Base-by-base conservation (phyloP, 305 asterid species). In the Fraxinus paxiana region DNA sequence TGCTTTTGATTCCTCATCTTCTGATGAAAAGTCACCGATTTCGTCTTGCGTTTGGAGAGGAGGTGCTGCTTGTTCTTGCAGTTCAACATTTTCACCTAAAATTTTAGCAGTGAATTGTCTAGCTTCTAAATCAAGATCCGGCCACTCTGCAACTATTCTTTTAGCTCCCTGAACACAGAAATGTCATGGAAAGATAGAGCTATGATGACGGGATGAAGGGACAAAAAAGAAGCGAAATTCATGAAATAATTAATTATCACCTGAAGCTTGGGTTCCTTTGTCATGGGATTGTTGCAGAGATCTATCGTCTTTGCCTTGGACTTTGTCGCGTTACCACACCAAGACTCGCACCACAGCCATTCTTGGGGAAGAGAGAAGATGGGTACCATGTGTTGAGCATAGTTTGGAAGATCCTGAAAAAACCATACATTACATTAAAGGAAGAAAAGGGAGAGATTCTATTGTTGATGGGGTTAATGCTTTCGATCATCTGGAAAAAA, bases 281-380 rank as follows among this genome's bases (percentile, higher is more conserved):
- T 96, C 99, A 92, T 92, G 86, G 99, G 99, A 87, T 96, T 96
- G 87, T 96, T 96, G 97, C 99, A 96, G 26, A 96, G 94, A 76
- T 96, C 99, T 79, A 96, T 96, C 20, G 99, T 96, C 87, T 96
- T 96, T 15, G 98, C 98, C 88, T 86, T 91, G 31, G 94, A 48
- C 86, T 96, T 96, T 9, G 98, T 94, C n/a, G 93, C 82, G 63
- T 96, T 94, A 18, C 98, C 98, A 83, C 98, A 96, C 98, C 98
- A 96, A 18, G 99, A 96, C 92, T 96, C 99, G 15, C 99, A 94
- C 99, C 99, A 96, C 76, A 96, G 91, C 98, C 99, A 96, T 87
- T 96, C 98, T 91, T 96, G 99, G 67, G 98, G 99, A 72, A 96
- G 95, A 13, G 99, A 96, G 87, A 91, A 92, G 85, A 96, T 94